Conservation (phyloP, 768 basidiomycete species). For the Pisolithus sp. region DNA sequence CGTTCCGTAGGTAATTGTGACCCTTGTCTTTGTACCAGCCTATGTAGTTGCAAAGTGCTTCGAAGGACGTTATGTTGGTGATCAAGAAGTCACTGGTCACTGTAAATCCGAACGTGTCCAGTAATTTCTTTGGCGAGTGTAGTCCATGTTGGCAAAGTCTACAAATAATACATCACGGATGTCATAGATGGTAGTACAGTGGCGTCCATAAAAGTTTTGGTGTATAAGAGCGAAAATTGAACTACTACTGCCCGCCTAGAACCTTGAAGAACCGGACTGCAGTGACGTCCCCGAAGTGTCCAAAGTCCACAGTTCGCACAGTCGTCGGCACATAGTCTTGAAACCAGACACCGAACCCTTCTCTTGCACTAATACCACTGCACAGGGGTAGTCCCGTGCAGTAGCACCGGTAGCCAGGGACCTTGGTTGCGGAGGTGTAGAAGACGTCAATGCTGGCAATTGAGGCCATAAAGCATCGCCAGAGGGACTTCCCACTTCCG, state of each 20-base stretch:
- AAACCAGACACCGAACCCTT: slow-evolving; percentile 89
- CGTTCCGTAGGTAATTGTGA: neutral
- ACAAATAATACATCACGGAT: no score
- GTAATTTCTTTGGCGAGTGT: no score
- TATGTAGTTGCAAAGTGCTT: neutral
- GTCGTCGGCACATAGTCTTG: slow-evolving; percentile 62
- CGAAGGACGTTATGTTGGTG: no score
- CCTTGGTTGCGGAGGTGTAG: slow-evolving; percentile 23
- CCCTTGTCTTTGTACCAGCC: neutral
- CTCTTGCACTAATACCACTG: slow-evolving; percentile 77
- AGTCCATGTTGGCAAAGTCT: no score
- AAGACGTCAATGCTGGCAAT: slow-evolving; percentile 17
- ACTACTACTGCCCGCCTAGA: slow-evolving; percentile 32
- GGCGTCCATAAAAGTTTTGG: no score
- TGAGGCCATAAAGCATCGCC: slow-evolving; percentile 18
- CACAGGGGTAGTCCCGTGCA: slow-evolving; percentile 42
- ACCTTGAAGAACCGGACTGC: slow-evolving; percentile 28
- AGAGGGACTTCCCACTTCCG: slow-evolving; percentile 20
- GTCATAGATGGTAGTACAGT: no score
- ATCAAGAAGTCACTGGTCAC: no score
- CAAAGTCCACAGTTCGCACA: slow-evolving; percentile 63
- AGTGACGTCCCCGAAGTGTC: slow-evolving; percentile 29
- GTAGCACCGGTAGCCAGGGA: slow-evolving; percentile 16
- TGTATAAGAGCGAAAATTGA: no score
- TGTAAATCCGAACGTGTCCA: no score